Conservation (phyloP, 495 filamentous ascomycete genomes). For the Aspergillus nanangensis region DNA sequence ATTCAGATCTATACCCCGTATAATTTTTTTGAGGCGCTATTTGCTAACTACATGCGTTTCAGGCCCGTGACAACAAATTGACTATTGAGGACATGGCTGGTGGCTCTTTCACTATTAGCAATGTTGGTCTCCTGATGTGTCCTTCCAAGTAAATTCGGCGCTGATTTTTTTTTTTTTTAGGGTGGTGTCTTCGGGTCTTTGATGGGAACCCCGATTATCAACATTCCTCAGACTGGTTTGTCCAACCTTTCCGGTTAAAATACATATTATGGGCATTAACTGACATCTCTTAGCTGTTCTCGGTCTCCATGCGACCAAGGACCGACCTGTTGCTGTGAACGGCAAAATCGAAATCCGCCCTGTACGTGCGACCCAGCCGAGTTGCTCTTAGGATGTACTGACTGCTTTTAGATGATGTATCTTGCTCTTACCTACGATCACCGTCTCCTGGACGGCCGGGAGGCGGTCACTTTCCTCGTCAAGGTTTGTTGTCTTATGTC, state of each 20-base stretch:
- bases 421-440: conserved; percentile 97
- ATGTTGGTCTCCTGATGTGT: conserved; percentile 45
- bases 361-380: conserved; percentile 40
- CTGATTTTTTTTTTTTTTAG: conserved; percentile 33
- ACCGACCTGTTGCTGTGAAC: conserved; percentile 82
- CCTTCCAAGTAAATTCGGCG: not conserved
- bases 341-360: conserved; percentile 92
- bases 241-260: conserved; percentile 11
- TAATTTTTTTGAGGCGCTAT: not conserved
- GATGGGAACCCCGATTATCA: conserved; percentile 99
- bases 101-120: conserved; percentile 98
- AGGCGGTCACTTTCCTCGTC: conserved; percentile 94
- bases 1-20: not conserved
- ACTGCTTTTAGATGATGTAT: conserved; percentile 81
- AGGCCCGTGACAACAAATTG: conserved; percentile 93
- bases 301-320: conserved; percentile 97
- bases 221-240: conserved; percentile 87
- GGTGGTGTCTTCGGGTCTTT: conserved; percentile 73
- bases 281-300: conserved; percentile 61
- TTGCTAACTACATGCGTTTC: not conserved
- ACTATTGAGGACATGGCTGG: conserved; percentile 99
- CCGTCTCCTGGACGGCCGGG: conserved; percentile 87
- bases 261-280: not conserved
- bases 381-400: conserved; percentile 6
- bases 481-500: conserved; percentile 48